phyloP scores from a whole-genome alignment of 140 eudicot genomes.

The Stevia rebaudiana region DNA sequence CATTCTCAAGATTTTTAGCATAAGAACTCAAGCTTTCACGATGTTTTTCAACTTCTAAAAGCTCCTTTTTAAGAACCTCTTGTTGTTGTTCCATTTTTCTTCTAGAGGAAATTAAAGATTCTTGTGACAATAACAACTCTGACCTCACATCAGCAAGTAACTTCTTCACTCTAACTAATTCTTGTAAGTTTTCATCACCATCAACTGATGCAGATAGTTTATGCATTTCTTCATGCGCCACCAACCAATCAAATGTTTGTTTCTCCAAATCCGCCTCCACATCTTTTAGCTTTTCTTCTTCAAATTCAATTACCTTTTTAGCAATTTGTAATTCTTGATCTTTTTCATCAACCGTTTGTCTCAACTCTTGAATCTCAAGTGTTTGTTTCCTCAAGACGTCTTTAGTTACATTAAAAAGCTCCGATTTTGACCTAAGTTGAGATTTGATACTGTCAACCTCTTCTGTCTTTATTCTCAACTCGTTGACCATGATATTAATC shows the following conservation, averaged over 20 bases:
- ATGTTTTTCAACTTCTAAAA: constrained; percentile 51
- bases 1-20: constrained; percentile 46
- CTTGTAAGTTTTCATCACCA: constrained; percentile 43
- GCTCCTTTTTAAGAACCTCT: constrained; percentile 46
- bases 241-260: constrained; percentile 70
- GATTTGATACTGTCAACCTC: constrained; percentile 42
- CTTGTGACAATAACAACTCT: constrained; percentile 68
- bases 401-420: constrained; percentile 46
- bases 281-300: constrained; percentile 48
- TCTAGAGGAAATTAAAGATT: constrained; percentile 55
- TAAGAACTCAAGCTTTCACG: constrained; percentile 42
- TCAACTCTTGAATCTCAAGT: constrained; percentile 49
- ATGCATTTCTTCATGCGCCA: constrained; percentile 60
- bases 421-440: constrained; percentile 40
- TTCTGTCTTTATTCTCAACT: constrained; percentile 46
- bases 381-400: constrained; percentile 54
- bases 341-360: constrained; percentile 36
- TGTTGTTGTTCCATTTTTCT: constrained; percentile 58
- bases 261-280: constrained; percentile 63
- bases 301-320: constrained; percentile 31
- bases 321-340: constrained; percentile 51
- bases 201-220: constrained; percentile 37
- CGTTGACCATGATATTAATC: constrained; percentile 41
- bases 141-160: constrained; percentile 64
- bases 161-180: constrained; percentile 56